Conservation (phyloP, 352 stramenopile genomes). For the Phytopythium aichiense region DNA sequence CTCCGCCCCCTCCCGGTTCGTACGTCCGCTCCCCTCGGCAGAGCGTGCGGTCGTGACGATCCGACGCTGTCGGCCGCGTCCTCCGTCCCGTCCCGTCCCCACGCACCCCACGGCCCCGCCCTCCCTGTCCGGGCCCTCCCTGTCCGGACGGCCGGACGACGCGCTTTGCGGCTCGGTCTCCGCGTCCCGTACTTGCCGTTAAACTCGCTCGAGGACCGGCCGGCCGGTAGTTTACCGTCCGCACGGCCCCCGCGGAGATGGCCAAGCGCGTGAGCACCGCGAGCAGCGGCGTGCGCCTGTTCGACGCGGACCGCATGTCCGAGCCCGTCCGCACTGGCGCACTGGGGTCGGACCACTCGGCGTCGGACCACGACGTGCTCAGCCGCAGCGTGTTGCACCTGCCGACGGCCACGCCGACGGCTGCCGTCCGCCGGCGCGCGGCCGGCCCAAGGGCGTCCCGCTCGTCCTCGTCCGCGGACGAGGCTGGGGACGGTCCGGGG, state of each 20-base stretch:
- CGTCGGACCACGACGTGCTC: slow-evolving; percentile 6
- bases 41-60: neutral
- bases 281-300: slow-evolving; percentile 2
- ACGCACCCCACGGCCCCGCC: too few relatives aligned
- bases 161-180: too few relatives aligned
- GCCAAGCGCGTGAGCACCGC: slow-evolving; percentile 3
- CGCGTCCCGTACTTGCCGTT: neutral
- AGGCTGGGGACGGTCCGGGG: neutral
- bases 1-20: neutral
- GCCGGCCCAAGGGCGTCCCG: neutral
- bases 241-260: neutral
- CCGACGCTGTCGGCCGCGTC: neutral
- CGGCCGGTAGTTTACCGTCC: slow-evolving; percentile 1
- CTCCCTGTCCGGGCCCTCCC: neutral
- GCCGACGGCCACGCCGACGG: slow-evolving; percentile 2
- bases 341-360: slow-evolving; percentile 7
- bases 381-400: slow-evolving; percentile 9
- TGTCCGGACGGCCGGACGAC: neutral
- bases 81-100: too few relatives aligned
- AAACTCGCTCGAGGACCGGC: neutral
- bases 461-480: neutral
- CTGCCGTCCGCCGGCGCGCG: neutral
- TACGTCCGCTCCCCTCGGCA: neutral
- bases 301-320: slow-evolving; percentile 9
- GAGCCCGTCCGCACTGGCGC: slow-evolving; percentile 1